Percentiles rank a stretch among this genome's conserved stretches.
Conservation (phyloP, 2,329 filamentous ascomycete genomes). For the Penicillium sp. region DNA sequence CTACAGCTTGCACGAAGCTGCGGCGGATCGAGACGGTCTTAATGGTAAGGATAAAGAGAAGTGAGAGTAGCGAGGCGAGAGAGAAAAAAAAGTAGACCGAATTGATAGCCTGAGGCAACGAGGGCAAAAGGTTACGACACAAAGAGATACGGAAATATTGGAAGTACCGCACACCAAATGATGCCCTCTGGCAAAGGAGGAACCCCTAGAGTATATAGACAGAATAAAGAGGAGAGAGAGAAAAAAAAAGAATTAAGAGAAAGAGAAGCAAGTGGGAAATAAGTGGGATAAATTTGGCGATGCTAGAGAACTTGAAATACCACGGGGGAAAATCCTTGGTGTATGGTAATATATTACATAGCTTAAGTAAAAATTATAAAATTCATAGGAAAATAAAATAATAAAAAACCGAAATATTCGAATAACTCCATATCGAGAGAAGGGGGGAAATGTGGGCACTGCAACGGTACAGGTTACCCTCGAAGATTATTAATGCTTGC, state of each 20-base stretch:
- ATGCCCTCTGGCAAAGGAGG: background rate
- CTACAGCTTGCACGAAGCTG: conserved; percentile 5
- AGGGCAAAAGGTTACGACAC: conserved; percentile 16
- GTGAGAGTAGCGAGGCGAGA: conserved; percentile 10
- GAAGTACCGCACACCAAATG: conserved; percentile 2
- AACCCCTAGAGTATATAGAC: conserved; percentile 5
- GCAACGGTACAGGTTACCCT: conserved; percentile 7
- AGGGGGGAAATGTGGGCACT: conserved; percentile 12
- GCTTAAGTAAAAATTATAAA: background rate
- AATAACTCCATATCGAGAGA: background rate
- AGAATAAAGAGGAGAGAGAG: background rate
- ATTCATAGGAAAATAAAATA: background rate
- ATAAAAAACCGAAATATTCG: background rate
- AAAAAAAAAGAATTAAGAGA: background rate
- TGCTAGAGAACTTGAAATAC: conserved; percentile 21
- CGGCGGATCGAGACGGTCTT: background rate
- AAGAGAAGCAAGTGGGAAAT: conserved; percentile 9
- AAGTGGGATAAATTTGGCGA: conserved; percentile 27
- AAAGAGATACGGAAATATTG: conserved; percentile 1
- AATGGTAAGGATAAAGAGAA: conserved; percentile 6
- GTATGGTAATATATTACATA: conserved; percentile 9
- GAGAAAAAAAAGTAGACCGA: conserved; percentile 10
- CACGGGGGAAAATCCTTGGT: conserved; percentile 4
- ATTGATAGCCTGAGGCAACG: conserved; percentile 20
- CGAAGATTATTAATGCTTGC: conserved; percentile 5